Conservation (phyloP, 2,329 filamentous ascomycete species). For the Cryphonectria carpinicola region DNA sequence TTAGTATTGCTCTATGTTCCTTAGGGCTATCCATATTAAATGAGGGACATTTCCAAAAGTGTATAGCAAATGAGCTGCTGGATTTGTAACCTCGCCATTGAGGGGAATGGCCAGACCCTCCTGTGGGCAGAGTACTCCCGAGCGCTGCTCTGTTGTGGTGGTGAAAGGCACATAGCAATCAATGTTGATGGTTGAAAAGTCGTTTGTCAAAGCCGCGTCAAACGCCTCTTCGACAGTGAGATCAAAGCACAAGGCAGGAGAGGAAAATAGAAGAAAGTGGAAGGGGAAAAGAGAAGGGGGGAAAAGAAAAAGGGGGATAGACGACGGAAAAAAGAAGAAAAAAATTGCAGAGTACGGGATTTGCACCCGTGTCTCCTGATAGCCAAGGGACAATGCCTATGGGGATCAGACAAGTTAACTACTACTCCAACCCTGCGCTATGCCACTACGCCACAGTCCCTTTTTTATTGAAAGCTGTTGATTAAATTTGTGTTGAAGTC, state of each 20-base stretch:
- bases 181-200: background rate
- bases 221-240: background rate
- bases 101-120: background rate
- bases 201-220: background rate
- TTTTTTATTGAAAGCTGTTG: background rate
- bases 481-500: background rate
- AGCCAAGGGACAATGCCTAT: constrained; percentile 6
- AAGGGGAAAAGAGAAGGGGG: background rate
- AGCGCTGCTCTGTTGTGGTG: no score
- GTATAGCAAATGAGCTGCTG: background rate
- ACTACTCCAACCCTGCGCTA: constrained; percentile 26
- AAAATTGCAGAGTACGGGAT: constrained; percentile 33
- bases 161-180: background rate
- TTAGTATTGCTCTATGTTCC: background rate
- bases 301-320: background rate
- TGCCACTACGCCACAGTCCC: background rate
- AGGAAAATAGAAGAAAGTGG: background rate
- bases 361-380: constrained; percentile 33
- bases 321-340: constrained; percentile 1
- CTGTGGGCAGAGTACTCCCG: no score
- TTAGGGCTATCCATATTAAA: background rate
- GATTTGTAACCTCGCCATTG: background rate
- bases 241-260: background rate
- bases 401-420: constrained; percentile 30
- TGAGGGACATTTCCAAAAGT: background rate